These are phyloP conservation scores for Kewa caespitosa DNA, from an alignment of 179 eudicot species.

Conservation along the genomic window DNA sequence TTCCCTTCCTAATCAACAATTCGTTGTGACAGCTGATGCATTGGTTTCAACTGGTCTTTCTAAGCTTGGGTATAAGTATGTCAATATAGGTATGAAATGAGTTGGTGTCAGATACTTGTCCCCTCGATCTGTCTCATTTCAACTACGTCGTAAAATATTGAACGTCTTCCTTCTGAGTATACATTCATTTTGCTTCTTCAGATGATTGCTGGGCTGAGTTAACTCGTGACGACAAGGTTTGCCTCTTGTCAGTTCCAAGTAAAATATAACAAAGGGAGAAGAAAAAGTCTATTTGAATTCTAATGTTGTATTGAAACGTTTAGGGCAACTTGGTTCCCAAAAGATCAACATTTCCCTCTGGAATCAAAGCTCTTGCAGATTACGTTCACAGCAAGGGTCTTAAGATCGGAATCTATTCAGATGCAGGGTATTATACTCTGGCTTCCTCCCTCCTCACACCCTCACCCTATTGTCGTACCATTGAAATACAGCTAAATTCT, in stretches of 20 bases:
- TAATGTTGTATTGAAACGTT: slow-evolving; percentile 9
- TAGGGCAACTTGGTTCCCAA: slow-evolving; percentile 76
- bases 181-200: slow-evolving; percentile 24
- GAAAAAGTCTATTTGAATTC: background rate
- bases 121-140: background rate
- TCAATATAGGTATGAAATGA: slow-evolving; percentile 65
- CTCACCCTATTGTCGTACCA: too few species aligned
- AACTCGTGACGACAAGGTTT: slow-evolving; percentile 58
- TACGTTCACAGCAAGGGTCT: slow-evolving; percentile 90
- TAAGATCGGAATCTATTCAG: slow-evolving; percentile 83
- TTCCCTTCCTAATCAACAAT: too few species aligned
- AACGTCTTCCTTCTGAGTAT: background rate
- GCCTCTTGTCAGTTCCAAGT: background rate
- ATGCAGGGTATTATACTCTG: slow-evolving; percentile 64
- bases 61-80: slow-evolving; percentile 70
- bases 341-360: slow-evolving; percentile 72
- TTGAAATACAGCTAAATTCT: background rate
- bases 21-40: slow-evolving; percentile 65
- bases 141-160: background rate
- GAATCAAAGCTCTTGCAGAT: slow-evolving; percentile 84
- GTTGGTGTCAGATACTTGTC: background rate
- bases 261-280: background rate
- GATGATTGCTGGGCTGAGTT: slow-evolving; percentile 98
- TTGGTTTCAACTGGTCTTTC: slow-evolving; percentile 76
- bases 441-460: too few species aligned